Percentiles rank a stretch among this genome's conserved stretches.
Evolutionary conservation across 805 yeast genomes (phyloP).

Genomic region (Kazachstania kunashirensis): DNA sequence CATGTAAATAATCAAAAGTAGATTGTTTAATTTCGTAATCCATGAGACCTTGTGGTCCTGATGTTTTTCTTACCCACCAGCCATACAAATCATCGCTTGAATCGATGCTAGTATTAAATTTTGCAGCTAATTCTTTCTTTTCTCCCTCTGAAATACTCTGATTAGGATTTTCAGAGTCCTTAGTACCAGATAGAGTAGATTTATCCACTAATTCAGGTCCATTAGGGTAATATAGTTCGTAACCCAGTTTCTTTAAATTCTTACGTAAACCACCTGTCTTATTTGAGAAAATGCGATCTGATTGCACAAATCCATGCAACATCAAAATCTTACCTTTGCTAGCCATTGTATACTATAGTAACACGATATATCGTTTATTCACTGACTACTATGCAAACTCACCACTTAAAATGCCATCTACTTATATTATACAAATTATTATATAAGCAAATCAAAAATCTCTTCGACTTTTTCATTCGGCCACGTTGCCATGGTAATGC

Average conservation of each 20-base stretch:
- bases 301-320: constrained; percentile 85
- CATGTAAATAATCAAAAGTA: constrained; percentile 33
- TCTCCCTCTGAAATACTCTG: too few species aligned
- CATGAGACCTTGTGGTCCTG: constrained; percentile 13
- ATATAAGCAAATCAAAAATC: too few species aligned
- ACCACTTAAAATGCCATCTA: too few species aligned
- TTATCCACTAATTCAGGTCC: constrained; percentile 42
- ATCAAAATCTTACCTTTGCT: constrained; percentile 48
- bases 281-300: constrained; percentile 65
- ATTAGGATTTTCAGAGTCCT: too few species aligned
- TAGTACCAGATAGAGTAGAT: constrained; percentile 4
- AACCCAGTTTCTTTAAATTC: constrained; percentile 46
- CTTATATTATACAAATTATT: too few species aligned
- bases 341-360: not conserved
- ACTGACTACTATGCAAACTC: too few species aligned
- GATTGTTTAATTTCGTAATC: constrained; percentile 24
- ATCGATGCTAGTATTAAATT: constrained; percentile 24
- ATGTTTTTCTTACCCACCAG: constrained; percentile 54
- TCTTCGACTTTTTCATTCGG: too few species aligned
- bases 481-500: not conserved
- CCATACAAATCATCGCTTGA: constrained; percentile 33
- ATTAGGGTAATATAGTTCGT: constrained; percentile 61
- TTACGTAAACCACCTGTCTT: constrained; percentile 85
- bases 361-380: too few species aligned
- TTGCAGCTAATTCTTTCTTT: constrained; percentile 30